Conservation (phyloP, 257 asterid genomes). For the Anisodus acutangulus region DNA sequence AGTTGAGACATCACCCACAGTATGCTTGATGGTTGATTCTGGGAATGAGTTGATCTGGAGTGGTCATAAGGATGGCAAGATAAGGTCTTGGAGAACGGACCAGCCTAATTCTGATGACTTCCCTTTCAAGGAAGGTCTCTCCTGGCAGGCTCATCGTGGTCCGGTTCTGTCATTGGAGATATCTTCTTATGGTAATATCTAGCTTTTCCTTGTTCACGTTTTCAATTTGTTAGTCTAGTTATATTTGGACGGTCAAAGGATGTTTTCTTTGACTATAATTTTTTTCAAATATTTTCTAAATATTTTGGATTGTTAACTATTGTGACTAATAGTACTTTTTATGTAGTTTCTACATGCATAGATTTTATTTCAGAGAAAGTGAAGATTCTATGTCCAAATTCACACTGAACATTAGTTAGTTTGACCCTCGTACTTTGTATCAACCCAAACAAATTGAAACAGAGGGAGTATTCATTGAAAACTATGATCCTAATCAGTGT, state of each 20-base stretch:
- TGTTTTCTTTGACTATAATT: too few relatives aligned
- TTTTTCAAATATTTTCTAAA: too few relatives aligned
- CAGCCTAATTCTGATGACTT: slow-evolving; percentile 57
- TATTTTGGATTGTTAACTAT: too few relatives aligned
- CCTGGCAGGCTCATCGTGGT: slow-evolving; percentile 96
- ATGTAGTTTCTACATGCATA: too few relatives aligned
- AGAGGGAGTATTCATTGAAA: neutral
- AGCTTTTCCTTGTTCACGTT: slow-evolving; percentile 18
- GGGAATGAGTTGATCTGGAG: slow-evolving; percentile 88
- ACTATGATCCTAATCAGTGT: slow-evolving; percentile 14
- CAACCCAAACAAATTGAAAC: too few relatives aligned
- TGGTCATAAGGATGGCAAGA: slow-evolving; percentile 93
- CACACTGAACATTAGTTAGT: too few relatives aligned
- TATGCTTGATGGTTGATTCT: slow-evolving; percentile 74
- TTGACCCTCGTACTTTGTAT: too few relatives aligned
- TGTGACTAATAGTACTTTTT: too few relatives aligned
- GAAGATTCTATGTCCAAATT: too few relatives aligned
- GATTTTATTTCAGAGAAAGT: too few relatives aligned
- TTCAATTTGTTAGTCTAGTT: neutral
- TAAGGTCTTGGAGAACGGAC: slow-evolving; percentile 91
- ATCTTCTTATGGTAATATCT: slow-evolving; percentile 75
- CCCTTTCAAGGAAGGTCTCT: slow-evolving; percentile 76
- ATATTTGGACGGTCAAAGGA: too few relatives aligned
- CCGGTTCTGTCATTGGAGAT: slow-evolving; percentile 71
- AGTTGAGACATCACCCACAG: slow-evolving; percentile 61